Conservation (phyloP, 768 basidiomycete genomes). For the Suillus luteus region DNA sequence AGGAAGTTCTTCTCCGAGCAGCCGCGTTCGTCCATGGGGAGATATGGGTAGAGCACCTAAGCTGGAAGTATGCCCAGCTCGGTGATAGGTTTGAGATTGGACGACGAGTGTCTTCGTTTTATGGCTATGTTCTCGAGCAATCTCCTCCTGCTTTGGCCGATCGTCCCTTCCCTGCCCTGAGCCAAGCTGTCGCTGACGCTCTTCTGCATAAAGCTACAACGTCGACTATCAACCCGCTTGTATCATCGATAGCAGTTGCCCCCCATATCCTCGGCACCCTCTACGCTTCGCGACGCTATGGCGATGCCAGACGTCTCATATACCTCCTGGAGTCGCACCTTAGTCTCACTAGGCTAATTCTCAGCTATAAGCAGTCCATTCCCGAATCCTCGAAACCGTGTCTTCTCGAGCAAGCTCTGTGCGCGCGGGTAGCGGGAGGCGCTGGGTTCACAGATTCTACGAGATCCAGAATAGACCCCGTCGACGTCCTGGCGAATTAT, state of each 20-base stretch:
- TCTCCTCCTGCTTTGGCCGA: conserved; percentile 55
- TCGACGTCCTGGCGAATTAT: conserved; percentile 73
- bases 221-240: conserved; percentile 79
- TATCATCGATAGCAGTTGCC: conserved; percentile 67
- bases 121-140: conserved; percentile 64
- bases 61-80: conserved; percentile 84
- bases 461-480: conserved; percentile 61
- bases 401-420: conserved; percentile 76
- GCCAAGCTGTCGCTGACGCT: conserved; percentile 66
- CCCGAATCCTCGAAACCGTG: conserved; percentile 48
- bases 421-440: conserved; percentile 59
- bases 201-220: conserved; percentile 76
- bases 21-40: conserved; percentile 79
- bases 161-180: conserved; percentile 60
- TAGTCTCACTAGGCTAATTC: conserved; percentile 57
- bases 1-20: conserved; percentile 81
- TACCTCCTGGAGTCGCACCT: conserved; percentile 71
- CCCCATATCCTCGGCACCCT: conserved; percentile 59
- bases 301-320: conserved; percentile 69
- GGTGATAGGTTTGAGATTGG: conserved; percentile 87
- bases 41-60: conserved; percentile 83
- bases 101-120: conserved; percentile 63
- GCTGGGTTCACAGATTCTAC: conserved; percentile 44
- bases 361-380: conserved; percentile 63
- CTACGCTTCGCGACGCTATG: conserved; percentile 61